A percentile compares a stretch with the other conserved stretches of the same genome.
phyloP scores from a whole-genome alignment of 108 stramenopile genomes.

The Skeletonema menzelii region DNA sequence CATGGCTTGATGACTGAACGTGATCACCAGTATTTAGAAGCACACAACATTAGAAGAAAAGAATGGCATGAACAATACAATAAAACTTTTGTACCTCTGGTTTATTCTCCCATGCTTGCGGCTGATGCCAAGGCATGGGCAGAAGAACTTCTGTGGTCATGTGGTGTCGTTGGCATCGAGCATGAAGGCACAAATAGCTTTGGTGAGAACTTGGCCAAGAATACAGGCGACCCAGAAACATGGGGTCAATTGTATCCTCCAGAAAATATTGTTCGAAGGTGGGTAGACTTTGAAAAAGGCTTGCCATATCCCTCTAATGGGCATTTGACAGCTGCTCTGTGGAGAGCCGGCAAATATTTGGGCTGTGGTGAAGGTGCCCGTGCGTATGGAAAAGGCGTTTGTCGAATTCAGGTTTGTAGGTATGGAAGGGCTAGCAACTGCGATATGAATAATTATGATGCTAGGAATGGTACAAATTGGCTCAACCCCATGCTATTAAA shows the following conservation, averaged over 20 bases:
- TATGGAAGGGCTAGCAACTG: constrained; percentile 46
- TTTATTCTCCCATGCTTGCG: constrained; percentile 36
- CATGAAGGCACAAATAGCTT: constrained; percentile 26
- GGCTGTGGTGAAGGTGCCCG: constrained; percentile 44
- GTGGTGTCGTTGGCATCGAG: constrained; percentile 31
- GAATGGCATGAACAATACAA: constrained; percentile 40
- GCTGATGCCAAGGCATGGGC: constrained; percentile 31
- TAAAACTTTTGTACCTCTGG: constrained; percentile 33
- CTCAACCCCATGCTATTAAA: constrained; percentile 19
- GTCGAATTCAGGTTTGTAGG: constrained; percentile 47
- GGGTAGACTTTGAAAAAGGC: constrained; percentile 44
- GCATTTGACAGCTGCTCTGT: constrained; percentile 40
- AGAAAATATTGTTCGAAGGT: constrained; percentile 32
- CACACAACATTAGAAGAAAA: constrained; percentile 40
- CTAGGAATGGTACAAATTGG: constrained; percentile 28
- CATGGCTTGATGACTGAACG: constrained; percentile 26
- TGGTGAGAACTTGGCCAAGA: constrained; percentile 50
- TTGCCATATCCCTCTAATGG: constrained; percentile 43
- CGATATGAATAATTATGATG: background rate
- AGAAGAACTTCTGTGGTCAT: constrained; percentile 33
- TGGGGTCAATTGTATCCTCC: constrained; percentile 46
- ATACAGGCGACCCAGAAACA: constrained; percentile 24
- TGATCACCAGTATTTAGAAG: constrained; percentile 31
- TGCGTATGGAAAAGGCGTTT: constrained; percentile 18
- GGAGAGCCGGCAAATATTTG: constrained; percentile 35